phyloP scores from a whole-genome alignment of 352 stramenopile genomes.

The Globisporangium cystogenes region DNA sequence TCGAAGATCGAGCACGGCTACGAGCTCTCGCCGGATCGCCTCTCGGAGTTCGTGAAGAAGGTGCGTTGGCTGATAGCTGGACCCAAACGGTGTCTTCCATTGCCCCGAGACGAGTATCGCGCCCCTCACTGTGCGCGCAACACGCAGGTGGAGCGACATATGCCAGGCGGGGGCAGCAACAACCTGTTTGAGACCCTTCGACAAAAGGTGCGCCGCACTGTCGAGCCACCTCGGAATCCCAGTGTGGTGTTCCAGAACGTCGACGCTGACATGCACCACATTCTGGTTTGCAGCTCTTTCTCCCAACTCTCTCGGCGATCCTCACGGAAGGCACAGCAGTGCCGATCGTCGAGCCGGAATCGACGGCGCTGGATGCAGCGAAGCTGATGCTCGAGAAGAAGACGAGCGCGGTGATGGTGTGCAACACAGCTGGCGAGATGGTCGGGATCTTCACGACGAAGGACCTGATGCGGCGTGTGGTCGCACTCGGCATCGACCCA shows the following conservation, averaged over 20 bases:
- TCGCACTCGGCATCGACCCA: constrained; percentile 87
- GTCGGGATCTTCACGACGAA: constrained; percentile 98
- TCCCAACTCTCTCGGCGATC: constrained; percentile 80
- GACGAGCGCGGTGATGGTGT: constrained; percentile 88
- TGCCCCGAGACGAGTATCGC: neutral
- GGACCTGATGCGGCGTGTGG: constrained; percentile 95
- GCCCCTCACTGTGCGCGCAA: neutral
- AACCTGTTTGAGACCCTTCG: constrained; percentile 82
- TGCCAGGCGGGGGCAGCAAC: constrained; percentile 38
- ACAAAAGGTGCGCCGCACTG: constrained; percentile 42
- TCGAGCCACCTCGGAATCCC: too few species aligned
- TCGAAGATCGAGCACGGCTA: constrained; percentile 92
- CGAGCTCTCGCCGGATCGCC: constrained; percentile 56
- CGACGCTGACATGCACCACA: neutral
- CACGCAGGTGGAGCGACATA: constrained; percentile 45
- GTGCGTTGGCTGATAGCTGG: constrained; percentile 20
- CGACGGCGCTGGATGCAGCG: constrained; percentile 63
- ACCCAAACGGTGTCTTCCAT: neutral
- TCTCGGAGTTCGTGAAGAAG: constrained; percentile 78
- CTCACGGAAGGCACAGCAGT: constrained; percentile 54
- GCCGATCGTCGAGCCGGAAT: constrained; percentile 40
- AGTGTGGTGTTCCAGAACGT: neutral
- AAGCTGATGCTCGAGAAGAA: constrained; percentile 80
- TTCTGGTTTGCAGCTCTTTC: constrained; percentile 45
- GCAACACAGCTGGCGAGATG: constrained; percentile 76